These are phyloP conservation scores for Vanderwaltozyma tropicalis DNA, from an alignment of 805 yeast species.

Conservation along the genomic window DNA sequence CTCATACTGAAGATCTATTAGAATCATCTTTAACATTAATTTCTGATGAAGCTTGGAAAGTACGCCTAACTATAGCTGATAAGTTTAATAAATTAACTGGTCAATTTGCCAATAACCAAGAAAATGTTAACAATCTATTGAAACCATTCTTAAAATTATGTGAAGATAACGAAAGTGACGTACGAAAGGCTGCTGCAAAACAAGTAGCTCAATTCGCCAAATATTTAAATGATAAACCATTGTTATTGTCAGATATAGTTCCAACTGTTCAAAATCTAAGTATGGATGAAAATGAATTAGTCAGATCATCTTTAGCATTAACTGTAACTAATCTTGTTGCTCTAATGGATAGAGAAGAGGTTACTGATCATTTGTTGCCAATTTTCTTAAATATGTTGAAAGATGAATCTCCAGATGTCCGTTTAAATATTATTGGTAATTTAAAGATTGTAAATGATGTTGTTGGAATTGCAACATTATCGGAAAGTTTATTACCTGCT, in stretches of 20 bases:
- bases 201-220: constrained; percentile 72
- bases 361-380: constrained; percentile 75
- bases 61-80: constrained; percentile 96
- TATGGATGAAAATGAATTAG: constrained; percentile 86
- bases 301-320: constrained; percentile 84
- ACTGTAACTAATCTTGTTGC: constrained; percentile 83
- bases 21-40: constrained; percentile 60
- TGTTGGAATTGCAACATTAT: constrained; percentile 79
- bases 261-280: constrained; percentile 79
- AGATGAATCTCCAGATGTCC: constrained; percentile 94
- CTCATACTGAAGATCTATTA: constrained; percentile 54
- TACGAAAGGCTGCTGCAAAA: constrained; percentile 86
- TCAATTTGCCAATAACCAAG: constrained; percentile 46
- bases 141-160: constrained; percentile 63
- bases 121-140: constrained; percentile 38
- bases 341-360: constrained; percentile 70
- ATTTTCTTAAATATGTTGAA: constrained; percentile 86
- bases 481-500: constrained; percentile 87
- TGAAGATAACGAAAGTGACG: constrained; percentile 94
- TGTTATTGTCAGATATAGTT: constrained; percentile 53
- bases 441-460: constrained; percentile 87
- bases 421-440: constrained; percentile 87
- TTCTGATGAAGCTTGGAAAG: constrained; percentile 94
- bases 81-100: constrained; percentile 65
- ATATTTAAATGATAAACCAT: constrained; percentile 36